Conservation (phyloP, 2,329 filamentous ascomycete genomes). For the Stagonosporopsis chrysanthemi region DNA sequence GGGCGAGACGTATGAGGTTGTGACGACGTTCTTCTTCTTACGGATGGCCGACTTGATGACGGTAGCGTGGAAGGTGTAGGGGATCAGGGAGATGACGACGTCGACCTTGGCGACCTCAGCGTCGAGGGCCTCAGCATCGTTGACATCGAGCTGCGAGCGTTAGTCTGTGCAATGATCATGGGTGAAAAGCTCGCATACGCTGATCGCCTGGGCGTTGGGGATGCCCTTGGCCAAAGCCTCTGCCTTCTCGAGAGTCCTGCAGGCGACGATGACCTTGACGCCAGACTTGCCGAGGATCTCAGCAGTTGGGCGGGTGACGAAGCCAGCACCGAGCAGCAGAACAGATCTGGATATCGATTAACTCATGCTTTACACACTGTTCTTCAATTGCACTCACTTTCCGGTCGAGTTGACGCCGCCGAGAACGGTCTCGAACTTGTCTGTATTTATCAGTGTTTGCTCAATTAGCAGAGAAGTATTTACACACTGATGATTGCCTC, state of each 20-base stretch:
- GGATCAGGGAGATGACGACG: slow-evolving; percentile 77
- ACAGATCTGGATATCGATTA: slow-evolving; percentile 42
- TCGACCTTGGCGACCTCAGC: slow-evolving; percentile 80
- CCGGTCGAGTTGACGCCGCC: slow-evolving; percentile 34
- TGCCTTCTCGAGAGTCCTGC: slow-evolving; percentile 79
- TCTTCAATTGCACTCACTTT: slow-evolving; percentile 41
- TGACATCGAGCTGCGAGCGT: slow-evolving; percentile 75
- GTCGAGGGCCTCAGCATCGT: slow-evolving; percentile 77
- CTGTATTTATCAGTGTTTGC: slow-evolving; percentile 30
- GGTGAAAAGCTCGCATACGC: slow-evolving; percentile 29
- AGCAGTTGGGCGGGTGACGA: slow-evolving; percentile 63
- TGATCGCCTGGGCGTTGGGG: slow-evolving; percentile 75
- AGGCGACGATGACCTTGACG: slow-evolving; percentile 71
- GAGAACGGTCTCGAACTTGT: slow-evolving; percentile 45
- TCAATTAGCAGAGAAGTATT: slow-evolving; percentile 4
- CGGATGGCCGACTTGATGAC: slow-evolving; percentile 95
- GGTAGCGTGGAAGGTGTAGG: slow-evolving; percentile 70
- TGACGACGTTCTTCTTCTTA: slow-evolving; percentile 95
- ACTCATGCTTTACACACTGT: background rate
- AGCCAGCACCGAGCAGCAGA: slow-evolving; percentile 51
- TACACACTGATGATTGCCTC: slow-evolving; percentile 47
- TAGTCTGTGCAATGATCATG: slow-evolving; percentile 11
- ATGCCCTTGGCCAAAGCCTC: slow-evolving; percentile 75
- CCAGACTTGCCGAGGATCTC: slow-evolving; percentile 65
- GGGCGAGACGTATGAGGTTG: slow-evolving; percentile 90